Evolutionary conservation across 1,284 basidiomycete species (phyloP), one percentile per base, ranked within the genome.

Genomic region (Apiotrichum porosum): DNA sequence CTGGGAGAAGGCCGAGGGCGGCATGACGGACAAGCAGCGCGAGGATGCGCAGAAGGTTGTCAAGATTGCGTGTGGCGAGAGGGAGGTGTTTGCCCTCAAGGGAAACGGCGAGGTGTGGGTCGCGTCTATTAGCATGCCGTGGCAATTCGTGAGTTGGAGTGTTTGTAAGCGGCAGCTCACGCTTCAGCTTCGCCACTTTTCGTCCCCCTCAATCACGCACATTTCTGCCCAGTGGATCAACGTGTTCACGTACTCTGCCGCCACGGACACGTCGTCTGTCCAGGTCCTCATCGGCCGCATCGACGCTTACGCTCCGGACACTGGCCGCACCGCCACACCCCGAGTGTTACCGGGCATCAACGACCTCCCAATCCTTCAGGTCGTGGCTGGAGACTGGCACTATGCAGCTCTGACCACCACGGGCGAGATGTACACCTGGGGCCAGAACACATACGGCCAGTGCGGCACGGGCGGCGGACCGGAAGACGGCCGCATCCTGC

Each of bases 321-420:
- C 47, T 26, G 50, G 49, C 4, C 14, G 21, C 18, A 31, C 35
- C 6, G 39, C 60, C 30, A 42, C 2, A 6, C 85, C 88, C 3
- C 76, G 77, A 28, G 74, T 87, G 51, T 77, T 86, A 3, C 83
- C 85, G 1, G 79, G 77, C 19, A 73, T 94, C 18, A 87, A 91
- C 60, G 79, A 84, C 58, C 79, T 76, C 52, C 76, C 78, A 33
- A 79, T 93, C 47, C 90, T 93, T 54, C 87, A 87, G 47, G 83
- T 92, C 47, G 83, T 84, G 9, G 78, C 90, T 38, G 92, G 92
- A 5, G 90, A 95, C 70, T 93, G 91, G 69, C 91, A 95, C 74
- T 83, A 77, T 61, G 86, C 83, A 22, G 90, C 92, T 0, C 76
- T 95, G 53, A 91, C 88, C 1, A 77, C 80, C 34, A 71, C 77